Percentiles rank a stretch among this genome's conserved stretches.
Evolutionary conservation across 2,329 filamentous ascomycete genomes (phyloP).

Genomic region (Amauroascus niger): DNA sequence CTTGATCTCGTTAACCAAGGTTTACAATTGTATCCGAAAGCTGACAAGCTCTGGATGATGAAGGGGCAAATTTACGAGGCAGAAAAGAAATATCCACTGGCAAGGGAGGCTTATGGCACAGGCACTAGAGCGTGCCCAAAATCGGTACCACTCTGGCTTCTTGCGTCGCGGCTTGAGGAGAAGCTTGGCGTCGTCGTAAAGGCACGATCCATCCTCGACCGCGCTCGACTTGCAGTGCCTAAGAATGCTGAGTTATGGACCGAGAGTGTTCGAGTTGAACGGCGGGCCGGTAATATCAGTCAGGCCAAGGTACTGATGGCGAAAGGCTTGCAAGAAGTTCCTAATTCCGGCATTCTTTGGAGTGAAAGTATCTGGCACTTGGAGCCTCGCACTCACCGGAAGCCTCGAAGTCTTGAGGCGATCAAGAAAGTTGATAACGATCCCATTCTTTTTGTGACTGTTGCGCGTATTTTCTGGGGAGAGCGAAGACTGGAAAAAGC

Average conservation of each 20-base stretch:
- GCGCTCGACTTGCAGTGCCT: conserved; percentile 76
- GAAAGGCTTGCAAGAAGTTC: conserved; percentile 81
- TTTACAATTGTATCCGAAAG: conserved; percentile 72
- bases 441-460: conserved; percentile 75
- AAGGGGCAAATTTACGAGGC: conserved; percentile 96
- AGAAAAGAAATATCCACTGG: conserved; percentile 67
- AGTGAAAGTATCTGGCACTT: conserved; percentile 92
- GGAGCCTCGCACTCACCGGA: conserved; percentile 82
- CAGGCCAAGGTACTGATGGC: conserved; percentile 93
- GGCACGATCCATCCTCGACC: conserved; percentile 85
- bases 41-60: conserved; percentile 93
- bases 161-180: conserved; percentile 83
- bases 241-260: conserved; percentile 80
- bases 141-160: conserved; percentile 79
- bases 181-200: conserved; percentile 74
- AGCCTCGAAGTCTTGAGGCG: conserved; percentile 80
- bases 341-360: conserved; percentile 80
- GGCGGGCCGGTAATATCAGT: conserved; percentile 62
- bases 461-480: conserved; percentile 91
- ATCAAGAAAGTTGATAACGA: conserved; percentile 97
- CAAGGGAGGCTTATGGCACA: conserved; percentile 77
- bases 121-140: conserved; percentile 79
- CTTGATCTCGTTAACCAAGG: conserved; percentile 81
- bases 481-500: conserved; percentile 89
- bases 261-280: conserved; percentile 87